Conservation (phyloP, 352 stramenopile genomes). For the Pythium rishiriense region DNA sequence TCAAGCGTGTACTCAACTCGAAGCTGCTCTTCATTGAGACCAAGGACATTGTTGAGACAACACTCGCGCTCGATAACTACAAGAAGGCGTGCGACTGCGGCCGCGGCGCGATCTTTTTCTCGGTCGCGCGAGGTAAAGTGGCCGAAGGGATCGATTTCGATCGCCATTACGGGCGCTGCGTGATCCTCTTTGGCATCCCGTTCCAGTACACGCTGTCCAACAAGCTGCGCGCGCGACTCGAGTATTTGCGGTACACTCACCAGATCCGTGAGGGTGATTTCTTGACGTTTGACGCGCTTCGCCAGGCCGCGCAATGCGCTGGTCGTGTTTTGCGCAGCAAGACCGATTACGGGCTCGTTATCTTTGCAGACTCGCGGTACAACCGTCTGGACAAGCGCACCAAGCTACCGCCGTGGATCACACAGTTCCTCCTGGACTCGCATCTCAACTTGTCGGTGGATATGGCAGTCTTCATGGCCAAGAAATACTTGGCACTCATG, state of each 20-base stretch:
- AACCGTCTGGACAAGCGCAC: constrained; percentile 97
- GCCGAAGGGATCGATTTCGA: constrained; percentile 99
- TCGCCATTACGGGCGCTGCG: constrained; percentile 97
- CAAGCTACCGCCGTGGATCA: constrained; percentile 98
- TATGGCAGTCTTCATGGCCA: constrained; percentile 95
- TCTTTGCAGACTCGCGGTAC: constrained; percentile 99
- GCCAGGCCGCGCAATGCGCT: constrained; percentile 97
- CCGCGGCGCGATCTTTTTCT: constrained; percentile 98
- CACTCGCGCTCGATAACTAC: constrained; percentile 98
- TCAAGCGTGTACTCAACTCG: constrained; percentile 94
- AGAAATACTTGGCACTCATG: constrained; percentile 96
- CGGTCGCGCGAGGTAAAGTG: constrained; percentile 98
- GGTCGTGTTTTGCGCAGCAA: constrained; percentile 98
- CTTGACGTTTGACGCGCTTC: constrained; percentile 98
- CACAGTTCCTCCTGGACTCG: constrained; percentile 95
- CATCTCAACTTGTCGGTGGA: constrained; percentile 97
- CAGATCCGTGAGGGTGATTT: constrained; percentile 96
- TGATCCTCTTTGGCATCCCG: constrained; percentile 98
- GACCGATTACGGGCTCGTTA: constrained; percentile 98
- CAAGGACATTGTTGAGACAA: constrained; percentile 99
- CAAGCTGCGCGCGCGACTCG: constrained; percentile 92
- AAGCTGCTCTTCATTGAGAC: constrained; percentile 99
- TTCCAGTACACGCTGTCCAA: constrained; percentile 98
- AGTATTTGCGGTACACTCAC: constrained; percentile 95
- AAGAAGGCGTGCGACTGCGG: constrained; percentile 95